These are phyloP conservation scores for Xylariaceae sp. DNA, from an alignment of 2,329 filamentous ascomycete species.

Conservation along the genomic window DNA sequence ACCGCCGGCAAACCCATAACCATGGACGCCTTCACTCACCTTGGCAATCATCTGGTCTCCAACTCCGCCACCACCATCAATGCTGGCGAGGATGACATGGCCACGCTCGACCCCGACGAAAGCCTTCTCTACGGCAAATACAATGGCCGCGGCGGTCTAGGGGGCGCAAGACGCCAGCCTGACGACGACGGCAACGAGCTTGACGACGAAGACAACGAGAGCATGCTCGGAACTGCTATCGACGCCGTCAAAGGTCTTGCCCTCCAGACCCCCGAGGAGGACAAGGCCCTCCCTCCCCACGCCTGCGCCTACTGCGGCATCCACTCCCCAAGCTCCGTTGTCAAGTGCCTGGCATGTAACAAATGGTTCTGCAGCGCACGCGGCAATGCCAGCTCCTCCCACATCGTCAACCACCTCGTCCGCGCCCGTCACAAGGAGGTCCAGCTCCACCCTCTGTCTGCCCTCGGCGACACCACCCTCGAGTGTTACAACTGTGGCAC, in stretches of 20 bases:
- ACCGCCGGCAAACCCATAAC: conserved; percentile 57
- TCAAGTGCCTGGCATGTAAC: conserved; percentile 91
- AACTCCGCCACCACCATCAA: conserved; percentile 85
- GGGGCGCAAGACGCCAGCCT: conserved; percentile 55
- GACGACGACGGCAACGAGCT: conserved; percentile 89
- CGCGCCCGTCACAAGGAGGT: conserved; percentile 98
- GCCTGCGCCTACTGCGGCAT: conserved; percentile 98
- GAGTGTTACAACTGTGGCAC: conserved; percentile 99
- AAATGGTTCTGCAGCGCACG: conserved; percentile 99
- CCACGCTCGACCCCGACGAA: conserved; percentile 72
- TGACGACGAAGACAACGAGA: conserved; percentile 76
- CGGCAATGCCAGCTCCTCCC: conserved; percentile 92
- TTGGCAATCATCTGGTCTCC: conserved; percentile 81
- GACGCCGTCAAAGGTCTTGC: conserved; percentile 67
- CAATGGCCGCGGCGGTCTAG: conserved; percentile 52
- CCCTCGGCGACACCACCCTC: conserved; percentile 89
- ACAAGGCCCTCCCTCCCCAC: conserved; percentile 87
- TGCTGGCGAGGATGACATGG: conserved; percentile 72
- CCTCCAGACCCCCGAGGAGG: conserved; percentile 61
- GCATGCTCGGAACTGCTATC: conserved; percentile 73
- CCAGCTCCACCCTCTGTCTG: conserved; percentile 88
- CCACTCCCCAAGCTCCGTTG: conserved; percentile 89
- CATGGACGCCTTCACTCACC: conserved; percentile 75
- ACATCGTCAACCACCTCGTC: conserved; percentile 97
- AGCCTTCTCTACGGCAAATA: conserved; percentile 71